These are phyloP conservation scores for Solanum phureja DNA, from an alignment of 257 asterid genomes.

Conservation along the genomic window DNA sequence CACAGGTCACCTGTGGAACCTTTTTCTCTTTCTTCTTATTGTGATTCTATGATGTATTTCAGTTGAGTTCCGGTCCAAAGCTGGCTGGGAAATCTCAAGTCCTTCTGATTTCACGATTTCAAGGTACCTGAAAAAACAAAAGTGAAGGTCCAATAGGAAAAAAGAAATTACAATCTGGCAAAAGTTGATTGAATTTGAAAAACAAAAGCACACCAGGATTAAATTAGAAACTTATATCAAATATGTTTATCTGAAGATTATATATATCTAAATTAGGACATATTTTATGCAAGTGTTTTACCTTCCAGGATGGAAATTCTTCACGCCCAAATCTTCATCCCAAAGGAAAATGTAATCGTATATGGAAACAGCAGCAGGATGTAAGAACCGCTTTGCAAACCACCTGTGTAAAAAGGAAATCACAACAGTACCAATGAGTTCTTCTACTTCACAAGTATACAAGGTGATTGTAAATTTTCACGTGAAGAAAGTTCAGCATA, in stretches of 20 bases:
- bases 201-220: neutral
- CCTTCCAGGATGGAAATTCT: constrained; percentile 88
- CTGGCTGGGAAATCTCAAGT: constrained; percentile 96
- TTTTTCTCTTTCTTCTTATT: constrained; percentile 52
- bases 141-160: neutral
- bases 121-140: constrained; percentile 43
- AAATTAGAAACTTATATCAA: neutral
- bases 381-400: constrained; percentile 93
- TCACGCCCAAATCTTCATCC: constrained; percentile 98
- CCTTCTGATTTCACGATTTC: constrained; percentile 73
- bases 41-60: constrained; percentile 97
- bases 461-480: neutral
- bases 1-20: constrained; percentile 59
- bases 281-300: neutral
- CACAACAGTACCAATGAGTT: neutral
- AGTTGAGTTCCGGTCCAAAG: constrained; percentile 93
- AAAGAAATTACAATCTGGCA: neutral
- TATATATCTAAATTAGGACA: neutral
- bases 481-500: neutral
- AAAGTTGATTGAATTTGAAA: neutral
- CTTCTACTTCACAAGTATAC: neutral
- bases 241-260: neutral
- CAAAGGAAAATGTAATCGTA: constrained; percentile 93
- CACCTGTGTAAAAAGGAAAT: constrained; percentile 44
- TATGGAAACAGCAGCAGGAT: constrained; percentile 74